These are phyloP conservation scores for Blastocystis sp. DNA, from an alignment of 352 stramenopile species.

Conservation along the genomic window DNA sequence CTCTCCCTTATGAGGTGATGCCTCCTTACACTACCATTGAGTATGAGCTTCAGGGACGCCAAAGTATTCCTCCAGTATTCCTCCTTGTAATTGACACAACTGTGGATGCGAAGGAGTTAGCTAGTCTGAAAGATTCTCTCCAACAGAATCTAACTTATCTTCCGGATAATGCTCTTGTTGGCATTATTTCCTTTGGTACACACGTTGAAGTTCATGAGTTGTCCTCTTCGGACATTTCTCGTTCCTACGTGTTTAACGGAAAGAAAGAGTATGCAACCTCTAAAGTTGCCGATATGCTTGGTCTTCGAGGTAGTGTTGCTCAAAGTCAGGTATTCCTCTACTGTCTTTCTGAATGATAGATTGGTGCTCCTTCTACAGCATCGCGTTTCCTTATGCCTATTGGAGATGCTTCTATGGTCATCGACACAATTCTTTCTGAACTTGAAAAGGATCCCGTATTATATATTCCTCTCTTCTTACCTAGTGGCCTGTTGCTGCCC, in stretches of 20 bases:
- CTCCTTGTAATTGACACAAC: slow-evolving; percentile 97
- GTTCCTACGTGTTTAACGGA: slow-evolving; percentile 95
- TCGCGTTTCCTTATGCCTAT: slow-evolving; percentile 90
- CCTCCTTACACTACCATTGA: slow-evolving; percentile 98
- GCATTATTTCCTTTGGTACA: slow-evolving; percentile 96
- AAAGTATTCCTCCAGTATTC: slow-evolving; percentile 91
- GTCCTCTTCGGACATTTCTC: slow-evolving; percentile 88
- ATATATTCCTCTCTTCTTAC: not conserved
- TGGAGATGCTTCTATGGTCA: slow-evolving; percentile 89
- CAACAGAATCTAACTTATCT: slow-evolving; percentile 91
- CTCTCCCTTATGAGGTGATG: slow-evolving; percentile 96
- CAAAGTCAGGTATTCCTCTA: slow-evolving; percentile 65
- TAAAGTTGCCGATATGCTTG: slow-evolving; percentile 92
- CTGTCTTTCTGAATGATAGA: slow-evolving; percentile 52
- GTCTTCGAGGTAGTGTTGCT: slow-evolving; percentile 75
- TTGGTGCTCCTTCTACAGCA: slow-evolving; percentile 67
- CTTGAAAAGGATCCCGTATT: slow-evolving; percentile 86
- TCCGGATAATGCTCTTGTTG: slow-evolving; percentile 91
- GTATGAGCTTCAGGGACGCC: slow-evolving; percentile 88
- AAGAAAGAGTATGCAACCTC: slow-evolving; percentile 93
- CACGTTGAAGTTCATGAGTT: slow-evolving; percentile 99
- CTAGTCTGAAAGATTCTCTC: slow-evolving; percentile 89
- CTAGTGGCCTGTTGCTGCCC: slow-evolving; percentile 89
- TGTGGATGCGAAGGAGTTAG: slow-evolving; percentile 89
- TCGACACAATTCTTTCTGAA: slow-evolving; percentile 96